Conservation (phyloP, 169 alveolate species). For the Eimeria necatrix region DNA sequence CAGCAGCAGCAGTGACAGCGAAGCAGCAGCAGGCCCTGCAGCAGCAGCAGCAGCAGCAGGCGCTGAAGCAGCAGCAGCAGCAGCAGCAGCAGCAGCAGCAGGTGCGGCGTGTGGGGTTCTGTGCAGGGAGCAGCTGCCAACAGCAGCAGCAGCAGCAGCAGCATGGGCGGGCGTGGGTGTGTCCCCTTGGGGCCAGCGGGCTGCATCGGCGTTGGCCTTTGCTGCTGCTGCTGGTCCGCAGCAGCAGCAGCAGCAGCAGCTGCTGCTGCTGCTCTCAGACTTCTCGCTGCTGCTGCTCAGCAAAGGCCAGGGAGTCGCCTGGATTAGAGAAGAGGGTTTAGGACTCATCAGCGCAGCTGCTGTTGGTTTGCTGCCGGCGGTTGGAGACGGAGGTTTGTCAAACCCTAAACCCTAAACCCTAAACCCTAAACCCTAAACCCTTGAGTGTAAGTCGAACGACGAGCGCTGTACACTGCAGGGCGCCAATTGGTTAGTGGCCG, state of each 20-base stretch:
- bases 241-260: not conserved
- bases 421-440: too few relatives aligned
- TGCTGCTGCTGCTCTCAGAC: not conserved
- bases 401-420: too few relatives aligned
- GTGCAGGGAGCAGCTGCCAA: not conserved
- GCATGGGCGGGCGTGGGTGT: not conserved
- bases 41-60: too few relatives aligned
- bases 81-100: too few relatives aligned
- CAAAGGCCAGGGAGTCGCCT: not conserved
- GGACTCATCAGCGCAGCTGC: not conserved
- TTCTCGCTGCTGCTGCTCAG: not conserved
- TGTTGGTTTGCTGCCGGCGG: not conserved
- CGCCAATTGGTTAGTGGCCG: too few relatives aligned
- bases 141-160: not conserved
- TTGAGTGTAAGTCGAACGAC: too few relatives aligned
- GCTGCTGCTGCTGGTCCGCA: not conserved
- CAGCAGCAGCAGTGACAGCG: too few relatives aligned
- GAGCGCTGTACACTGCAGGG: too few relatives aligned
- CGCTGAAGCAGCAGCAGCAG: too few relatives aligned
- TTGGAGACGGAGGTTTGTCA: too few relatives aligned
- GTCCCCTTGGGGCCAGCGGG: not conserved
- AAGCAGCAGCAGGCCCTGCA: too few relatives aligned
- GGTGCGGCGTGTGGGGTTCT: not conserved
- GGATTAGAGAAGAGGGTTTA: not conserved
- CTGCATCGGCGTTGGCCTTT: not conserved